A percentile compares a stretch with the other conserved stretches of the same genome.
Evolutionary conservation across 148 eudicot genomes (phyloP).

Genomic region (Chenopodium quinoa): DNA sequence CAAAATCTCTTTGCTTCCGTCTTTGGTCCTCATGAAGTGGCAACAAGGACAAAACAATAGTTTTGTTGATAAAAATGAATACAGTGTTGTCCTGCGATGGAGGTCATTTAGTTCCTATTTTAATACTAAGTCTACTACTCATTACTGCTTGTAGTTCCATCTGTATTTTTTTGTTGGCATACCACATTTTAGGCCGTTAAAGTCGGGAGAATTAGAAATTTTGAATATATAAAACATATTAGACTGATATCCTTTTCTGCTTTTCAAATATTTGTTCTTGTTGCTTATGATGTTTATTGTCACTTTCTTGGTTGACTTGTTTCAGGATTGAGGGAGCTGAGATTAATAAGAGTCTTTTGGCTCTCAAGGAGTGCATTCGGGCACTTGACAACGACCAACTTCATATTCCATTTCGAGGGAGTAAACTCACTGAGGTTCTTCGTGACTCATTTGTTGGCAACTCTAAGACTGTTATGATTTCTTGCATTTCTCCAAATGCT

Average conservation of each 20-base stretch:
- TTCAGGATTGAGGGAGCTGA: conserved; percentile 99
- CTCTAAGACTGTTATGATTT: conserved; percentile 98
- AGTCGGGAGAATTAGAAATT: no score
- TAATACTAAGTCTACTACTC: neutral
- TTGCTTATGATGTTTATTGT: neutral
- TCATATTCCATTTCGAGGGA: conserved; percentile 99
- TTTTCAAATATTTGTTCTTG: neutral
- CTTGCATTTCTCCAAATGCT: conserved; percentile 94
- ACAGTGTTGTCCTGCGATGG: neutral
- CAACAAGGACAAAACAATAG: neutral
- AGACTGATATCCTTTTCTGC: no score
- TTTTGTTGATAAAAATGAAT: neutral
- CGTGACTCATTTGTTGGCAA: conserved; percentile 99
- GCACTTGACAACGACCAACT: conserved; percentile 97
- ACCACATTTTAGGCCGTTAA: no score
- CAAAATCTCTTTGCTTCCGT: neutral
- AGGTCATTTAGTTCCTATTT: no score
- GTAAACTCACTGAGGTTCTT: conserved; percentile 99
- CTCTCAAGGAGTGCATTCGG: conserved; percentile 98
- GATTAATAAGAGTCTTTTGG: conserved; percentile 95
- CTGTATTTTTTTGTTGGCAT: no score
- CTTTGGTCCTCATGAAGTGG: neutral
- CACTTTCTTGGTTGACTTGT: conserved; percentile 9
- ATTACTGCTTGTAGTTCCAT: neutral
- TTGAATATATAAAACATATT: no score